phyloP scores from a whole-genome alignment of 306 rosid genomes.

The Bauhinia variegata region DNA sequence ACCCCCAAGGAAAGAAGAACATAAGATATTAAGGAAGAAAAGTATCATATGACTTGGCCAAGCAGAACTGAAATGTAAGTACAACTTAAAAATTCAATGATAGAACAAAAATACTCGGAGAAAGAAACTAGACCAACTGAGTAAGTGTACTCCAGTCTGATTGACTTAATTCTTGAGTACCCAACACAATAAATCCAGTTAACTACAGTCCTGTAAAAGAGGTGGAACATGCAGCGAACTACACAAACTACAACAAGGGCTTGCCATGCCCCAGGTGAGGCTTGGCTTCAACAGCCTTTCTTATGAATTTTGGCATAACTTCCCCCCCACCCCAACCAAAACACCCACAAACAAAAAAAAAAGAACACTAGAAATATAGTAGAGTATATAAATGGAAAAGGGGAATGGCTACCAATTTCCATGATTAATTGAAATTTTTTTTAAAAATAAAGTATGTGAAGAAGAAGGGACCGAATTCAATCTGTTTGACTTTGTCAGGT shows the following conservation, averaged over 20 bases:
- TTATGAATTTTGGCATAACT: background rate
- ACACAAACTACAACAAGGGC: background rate
- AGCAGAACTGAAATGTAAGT: conserved; percentile 10
- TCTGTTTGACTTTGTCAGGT: conserved; percentile 2
- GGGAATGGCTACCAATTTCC: background rate
- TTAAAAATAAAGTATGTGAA: conserved; percentile 3
- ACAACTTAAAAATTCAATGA: background rate
- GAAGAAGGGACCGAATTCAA: conserved; percentile 7
- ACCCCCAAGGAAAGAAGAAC: conserved; percentile 5
- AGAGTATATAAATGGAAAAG: background rate
- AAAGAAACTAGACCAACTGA: conserved; percentile 14
- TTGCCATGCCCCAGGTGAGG: conserved; percentile 3
- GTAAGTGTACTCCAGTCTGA: background rate
- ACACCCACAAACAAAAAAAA: too few species aligned
- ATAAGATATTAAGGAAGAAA: conserved; percentile 20
- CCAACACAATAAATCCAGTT: background rate
- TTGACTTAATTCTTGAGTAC: background rate
- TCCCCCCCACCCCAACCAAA: conserved; percentile 3
- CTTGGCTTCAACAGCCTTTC: conserved; percentile 1
- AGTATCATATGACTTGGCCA: conserved; percentile 5
- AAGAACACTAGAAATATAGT: background rate
- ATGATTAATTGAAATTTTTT: background rate
- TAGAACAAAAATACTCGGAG: conserved; percentile 2
- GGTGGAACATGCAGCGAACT: conserved; percentile 13
- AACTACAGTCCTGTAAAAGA: conserved; percentile 12